Base-by-base conservation (phyloP, 2,329 filamentous ascomycete genomes). In the Ophiostoma triangulosporum region DNA sequence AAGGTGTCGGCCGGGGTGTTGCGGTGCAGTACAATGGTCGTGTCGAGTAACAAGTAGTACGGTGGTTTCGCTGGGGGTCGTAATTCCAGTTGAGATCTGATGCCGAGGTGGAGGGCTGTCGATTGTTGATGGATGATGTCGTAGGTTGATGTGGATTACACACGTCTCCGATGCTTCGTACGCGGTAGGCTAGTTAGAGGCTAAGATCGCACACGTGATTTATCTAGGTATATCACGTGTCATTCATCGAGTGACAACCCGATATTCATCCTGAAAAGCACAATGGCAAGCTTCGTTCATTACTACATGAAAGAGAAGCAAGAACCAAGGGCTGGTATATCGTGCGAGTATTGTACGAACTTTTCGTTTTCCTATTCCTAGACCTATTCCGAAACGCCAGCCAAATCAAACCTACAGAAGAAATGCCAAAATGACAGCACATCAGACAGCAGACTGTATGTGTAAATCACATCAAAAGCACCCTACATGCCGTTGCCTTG, bases 401-500 rank as follows among this genome's bases (percentile, higher is more conserved):
- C 27, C 46, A 48, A 33, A 17, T 4, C 15, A 20, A 24, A 31
- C 17, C 46, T 12, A 33, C 14, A 46, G 3, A 40, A 36, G 8
- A 20, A 27, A 27, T n/a, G n/a, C n/a, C 14, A 7, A 20, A 36
- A 50, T 7, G 29, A 24, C 6, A 11, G 7, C 4, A 26, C 26
- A 15, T 24, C 26, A 26, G 6, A 26, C 20, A 43, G 17, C 20
- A 46, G 31, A 31, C 6, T 11, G 31, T 6, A 12, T 3, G 15
- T 12, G 31, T 33, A 3, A 33, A 14, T 3, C 31, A 33, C 9
- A 6, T 12, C 31, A 33, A 17, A 24, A 43, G 38, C 5, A 6
- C 54, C 53, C 22, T 26, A 50, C 20, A 36, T 26, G 3, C 32
- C 48, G 8, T 36, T 27, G 14, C 27, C 17, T 9, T 74, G 57